A percentile compares a stretch with the other conserved stretches of the same genome.
phyloP scores from a whole-genome alignment of 371 early-diverging fungal species.

The Synchytrium microbalum region DNA sequence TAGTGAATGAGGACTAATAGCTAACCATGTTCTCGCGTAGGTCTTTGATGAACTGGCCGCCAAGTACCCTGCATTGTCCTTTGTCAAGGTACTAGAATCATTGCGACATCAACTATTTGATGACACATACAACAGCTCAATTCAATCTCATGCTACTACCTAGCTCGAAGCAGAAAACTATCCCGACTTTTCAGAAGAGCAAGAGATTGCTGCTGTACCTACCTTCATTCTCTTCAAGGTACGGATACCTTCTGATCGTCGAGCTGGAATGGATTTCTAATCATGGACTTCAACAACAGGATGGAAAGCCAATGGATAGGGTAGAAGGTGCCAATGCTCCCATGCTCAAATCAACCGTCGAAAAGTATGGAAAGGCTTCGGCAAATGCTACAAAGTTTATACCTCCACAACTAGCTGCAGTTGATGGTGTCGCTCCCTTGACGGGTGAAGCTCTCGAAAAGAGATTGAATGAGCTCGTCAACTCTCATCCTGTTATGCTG shows the following conservation, averaged over 20 bases:
- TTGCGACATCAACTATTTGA: too few species aligned
- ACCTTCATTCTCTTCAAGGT: conserved; percentile 79
- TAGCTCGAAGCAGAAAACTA: conserved; percentile 87
- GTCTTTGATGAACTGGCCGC: conserved; percentile 75
- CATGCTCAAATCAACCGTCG: conserved; percentile 59
- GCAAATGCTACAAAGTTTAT: conserved; percentile 14
- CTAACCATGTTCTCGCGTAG: conserved; percentile 7
- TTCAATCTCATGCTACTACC: conserved; percentile 1
- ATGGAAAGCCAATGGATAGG: conserved; percentile 60
- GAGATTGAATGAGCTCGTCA: conserved; percentile 59
- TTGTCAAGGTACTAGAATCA: conserved; percentile 55
- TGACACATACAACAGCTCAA: not conserved
- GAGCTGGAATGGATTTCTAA: not conserved
- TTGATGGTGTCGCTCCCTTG: conserved; percentile 18
- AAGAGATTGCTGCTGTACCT: conserved; percentile 87
- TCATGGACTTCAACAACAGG: conserved; percentile 26
- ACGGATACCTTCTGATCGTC: conserved; percentile 10
- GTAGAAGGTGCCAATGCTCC: conserved; percentile 88
- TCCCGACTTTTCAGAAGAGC: conserved; percentile 75
- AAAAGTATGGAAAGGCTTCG: conserved; percentile 57
- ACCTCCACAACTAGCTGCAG: conserved; percentile 1
- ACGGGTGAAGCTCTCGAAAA: conserved; percentile 48
- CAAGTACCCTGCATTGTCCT: conserved; percentile 65
- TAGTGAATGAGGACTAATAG: not conserved
- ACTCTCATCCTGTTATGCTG: conserved; percentile 69